Evolutionary conservation across 192 early-diverging fungal species (phyloP).

Genomic region (Chytriomyces confervae): DNA sequence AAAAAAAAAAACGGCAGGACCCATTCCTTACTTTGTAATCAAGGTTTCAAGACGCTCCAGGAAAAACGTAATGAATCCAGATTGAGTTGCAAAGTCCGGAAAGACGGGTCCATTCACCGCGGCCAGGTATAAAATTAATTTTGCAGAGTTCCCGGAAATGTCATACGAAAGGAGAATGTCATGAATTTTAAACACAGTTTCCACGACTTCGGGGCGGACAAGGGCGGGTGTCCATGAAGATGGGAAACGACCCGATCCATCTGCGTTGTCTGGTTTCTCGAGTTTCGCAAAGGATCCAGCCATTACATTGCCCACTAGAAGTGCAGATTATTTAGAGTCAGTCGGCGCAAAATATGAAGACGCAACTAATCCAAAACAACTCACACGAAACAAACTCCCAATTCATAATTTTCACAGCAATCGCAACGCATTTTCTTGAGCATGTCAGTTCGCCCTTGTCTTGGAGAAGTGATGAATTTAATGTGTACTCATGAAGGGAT

Average conservation of each 20-base stretch:
- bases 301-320: conserved; percentile 20
- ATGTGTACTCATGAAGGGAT: conserved; percentile 27
- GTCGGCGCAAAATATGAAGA: conserved; percentile 2
- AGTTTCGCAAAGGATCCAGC: conserved; percentile 35
- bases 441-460: conserved; percentile 7
- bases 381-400: conserved; percentile 38
- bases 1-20: background rate
- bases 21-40: conserved; percentile 14
- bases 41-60: background rate
- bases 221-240: conserved; percentile 26
- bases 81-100: background rate
- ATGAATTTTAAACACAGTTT: conserved; percentile 33
- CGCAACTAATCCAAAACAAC: background rate
- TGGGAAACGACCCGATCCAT: conserved; percentile 26
- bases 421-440: conserved; percentile 18
- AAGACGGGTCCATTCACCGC: conserved; percentile 37
- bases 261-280: background rate
- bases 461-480: conserved; percentile 8
- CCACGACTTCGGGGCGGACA: conserved; percentile 24
- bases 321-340: background rate
- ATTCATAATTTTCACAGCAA: conserved; percentile 30
- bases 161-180: conserved; percentile 8
- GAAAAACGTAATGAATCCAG: conserved; percentile 15
- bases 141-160: conserved; percentile 15
- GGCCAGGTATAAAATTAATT: conserved; percentile 25